Base-by-base conservation (phyloP, 169 alveolate genomes). In the Plasmodium coatneyi region DNA sequence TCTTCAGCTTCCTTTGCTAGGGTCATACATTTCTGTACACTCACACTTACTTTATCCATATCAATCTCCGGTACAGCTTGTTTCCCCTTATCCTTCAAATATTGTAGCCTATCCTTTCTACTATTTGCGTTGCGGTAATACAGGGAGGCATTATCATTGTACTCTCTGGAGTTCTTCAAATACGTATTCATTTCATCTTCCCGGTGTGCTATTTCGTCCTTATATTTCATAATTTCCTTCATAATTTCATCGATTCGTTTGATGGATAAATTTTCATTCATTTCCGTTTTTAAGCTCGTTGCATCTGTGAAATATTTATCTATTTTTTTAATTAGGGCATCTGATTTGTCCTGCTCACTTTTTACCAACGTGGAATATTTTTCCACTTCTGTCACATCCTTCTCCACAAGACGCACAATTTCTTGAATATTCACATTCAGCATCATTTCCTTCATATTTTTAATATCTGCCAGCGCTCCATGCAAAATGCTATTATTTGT, bases 121-220 rank as follows among this genome's bases (percentile, higher is more conserved):
- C 80, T 82, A 32, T 14, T 3, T 22, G 52, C 90, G 41, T 82
- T 82, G 4, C 12, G 80, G 10, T 25, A 82, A 34, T 82, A n/a
- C 22, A 49, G 39, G 7, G 56, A 54, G 28, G 80, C 43, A 16
- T 22, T 82, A 16, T 30, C 78, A 32, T 7, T 82, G 56, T 82
- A 54, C 41, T 56, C 90, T 2, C 22, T 30, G 34, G 80, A 12
- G 9, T 82, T 56, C 39, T 52, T 25, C 36, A 82, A 32, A 25
- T 22, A 54, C 7, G 56, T 28, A 16, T 16, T 41, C 43, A 82
- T 56, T 30, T 82, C 80, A 14, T 30, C 30, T 82, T 82, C 9
- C 10, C 30, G 56, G 3, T 22, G n/a, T 30, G 25, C 39, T 52
- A 82, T 41, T 28, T 54, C 80, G 22, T 54, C 54, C 41, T n/a